Base-by-base conservation (phyloP, 2,329 filamentous ascomycete genomes). In the Paraphaeosphaeria sporulosa region DNA sequence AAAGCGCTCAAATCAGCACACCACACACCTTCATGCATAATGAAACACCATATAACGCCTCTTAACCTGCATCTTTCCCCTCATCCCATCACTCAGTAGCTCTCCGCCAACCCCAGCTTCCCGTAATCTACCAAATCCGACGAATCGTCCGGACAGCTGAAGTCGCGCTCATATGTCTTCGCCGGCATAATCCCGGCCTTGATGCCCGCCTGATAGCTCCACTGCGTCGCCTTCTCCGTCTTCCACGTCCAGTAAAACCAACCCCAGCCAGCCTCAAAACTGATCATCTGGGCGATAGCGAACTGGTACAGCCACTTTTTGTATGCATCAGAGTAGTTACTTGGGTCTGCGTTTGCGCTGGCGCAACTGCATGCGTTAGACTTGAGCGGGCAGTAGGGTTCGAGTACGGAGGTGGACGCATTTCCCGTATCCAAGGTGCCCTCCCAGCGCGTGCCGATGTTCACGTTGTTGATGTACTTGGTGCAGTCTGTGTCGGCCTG, bases 201-300 rank as follows among this genome's bases (percentile, higher is more conserved):
- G 64, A 94, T 82, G 0, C 93, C 94, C 64, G 88, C 84, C 78
- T 94, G 89, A 82, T 95, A 97, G 76, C 93, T 97, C 95, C 95
- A 99, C 80, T 97, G 93, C 61, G 89, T 84, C 51, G 91, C 89
- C 65, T 80, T 84, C 82, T 98, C 94, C 32, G 94, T 97, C 79
- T 93, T 87, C 94, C 95, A 96, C 36, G 94, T 98, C 95, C 95
- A 99, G 80, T 99, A 99, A 81, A 96, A 97, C 95, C 95, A 99
- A 51, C 95, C 95, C 90, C 91, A 95, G 6, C 92, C 93, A 64
- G 90, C 89, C 78, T 98, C 94, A 73, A 98, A 99, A 60, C 89
- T 92, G 69, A 90, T 85, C 92, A 99, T 99, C 81, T 99, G 95
- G 56, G 94, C 95, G 79, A 97, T 90, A 6, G 95, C 95, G 79